Conservation (phyloP, 768 basidiomycete species). For the Naganishia kalamii region DNA sequence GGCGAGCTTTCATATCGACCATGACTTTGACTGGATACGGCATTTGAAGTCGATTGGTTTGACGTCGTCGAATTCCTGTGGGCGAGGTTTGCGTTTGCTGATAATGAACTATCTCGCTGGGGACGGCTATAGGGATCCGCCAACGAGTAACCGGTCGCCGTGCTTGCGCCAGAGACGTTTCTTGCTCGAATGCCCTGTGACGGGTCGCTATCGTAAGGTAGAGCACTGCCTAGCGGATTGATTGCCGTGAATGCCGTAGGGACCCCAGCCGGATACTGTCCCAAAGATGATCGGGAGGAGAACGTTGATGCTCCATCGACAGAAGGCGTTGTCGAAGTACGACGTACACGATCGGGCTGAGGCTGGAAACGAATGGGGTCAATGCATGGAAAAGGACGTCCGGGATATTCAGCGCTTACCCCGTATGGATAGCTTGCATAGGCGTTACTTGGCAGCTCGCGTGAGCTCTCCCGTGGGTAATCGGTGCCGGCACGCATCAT, state of each 20-base stretch:
- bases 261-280: background rate
- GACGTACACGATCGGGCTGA: background rate
- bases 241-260: background rate
- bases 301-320: background rate
- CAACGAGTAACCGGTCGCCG: background rate
- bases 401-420: background rate
- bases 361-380: background rate
- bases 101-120: background rate
- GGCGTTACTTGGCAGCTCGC: background rate
- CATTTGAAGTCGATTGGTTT: slow-evolving; percentile 8
- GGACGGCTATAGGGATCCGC: background rate
- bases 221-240: background rate
- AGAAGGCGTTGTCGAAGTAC: background rate
- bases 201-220: background rate
- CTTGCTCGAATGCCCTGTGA: background rate
- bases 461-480: background rate
- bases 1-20: background rate
- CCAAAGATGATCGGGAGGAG: background rate
- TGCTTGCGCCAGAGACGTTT: slow-evolving; percentile 6
- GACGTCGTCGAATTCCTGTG: slow-evolving; percentile 28
- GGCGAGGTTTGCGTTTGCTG: background rate
- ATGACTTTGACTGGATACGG: background rate
- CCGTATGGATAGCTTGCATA: slow-evolving; percentile 5
- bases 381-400: background rate
- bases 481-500: background rate